A percentile compares a stretch with the other conserved stretches of the same genome.
Conservation (phyloP, 805 yeast species). For the Lachancea nothofagi region DNA sequence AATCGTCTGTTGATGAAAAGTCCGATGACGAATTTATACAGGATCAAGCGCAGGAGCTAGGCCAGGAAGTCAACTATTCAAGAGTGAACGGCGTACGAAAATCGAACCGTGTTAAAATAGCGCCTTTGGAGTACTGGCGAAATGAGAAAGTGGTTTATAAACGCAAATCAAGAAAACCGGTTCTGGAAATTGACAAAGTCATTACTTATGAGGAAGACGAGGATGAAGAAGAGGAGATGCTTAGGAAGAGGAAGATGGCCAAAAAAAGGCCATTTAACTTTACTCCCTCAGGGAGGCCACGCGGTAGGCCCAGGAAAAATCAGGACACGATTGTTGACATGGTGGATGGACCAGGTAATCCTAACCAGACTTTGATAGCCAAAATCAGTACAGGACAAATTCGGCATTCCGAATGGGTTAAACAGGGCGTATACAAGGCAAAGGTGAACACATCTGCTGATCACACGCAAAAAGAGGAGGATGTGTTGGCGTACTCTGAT, state of each 20-base stretch:
- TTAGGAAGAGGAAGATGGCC: slow-evolving; percentile 8
- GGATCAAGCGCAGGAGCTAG: slow-evolving; percentile 17
- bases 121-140: slow-evolving; percentile 80
- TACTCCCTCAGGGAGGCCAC: slow-evolving; percentile 22
- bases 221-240: slow-evolving; percentile 25
- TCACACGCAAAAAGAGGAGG: slow-evolving; percentile 20
- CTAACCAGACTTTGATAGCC: slow-evolving; percentile 20
- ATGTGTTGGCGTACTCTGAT: slow-evolving; percentile 58
- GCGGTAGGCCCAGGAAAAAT: slow-evolving; percentile 28
- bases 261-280: slow-evolving; percentile 23
- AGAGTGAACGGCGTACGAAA: slow-evolving; percentile 43
- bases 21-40: slow-evolving; percentile 24
- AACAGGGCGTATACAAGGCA: slow-evolving; percentile 26
- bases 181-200: slow-evolving; percentile 55
- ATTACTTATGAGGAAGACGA: slow-evolving; percentile 37
- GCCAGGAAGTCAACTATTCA: slow-evolving; percentile 16
- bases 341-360: slow-evolving; percentile 9
- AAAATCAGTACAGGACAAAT: slow-evolving; percentile 22
- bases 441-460: slow-evolving; percentile 27
- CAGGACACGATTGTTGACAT: slow-evolving; percentile 8
- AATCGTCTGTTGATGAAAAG: slow-evolving; percentile 17
- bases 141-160: slow-evolving; percentile 69
- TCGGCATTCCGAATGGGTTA: slow-evolving; percentile 26
- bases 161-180: slow-evolving; percentile 35
- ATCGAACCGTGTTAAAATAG: slow-evolving; percentile 58